Percentiles rank a stretch among this genome's conserved stretches.
Conservation (phyloP, 495 filamentous ascomycete genomes). For the Neohortaea acidophila region DNA sequence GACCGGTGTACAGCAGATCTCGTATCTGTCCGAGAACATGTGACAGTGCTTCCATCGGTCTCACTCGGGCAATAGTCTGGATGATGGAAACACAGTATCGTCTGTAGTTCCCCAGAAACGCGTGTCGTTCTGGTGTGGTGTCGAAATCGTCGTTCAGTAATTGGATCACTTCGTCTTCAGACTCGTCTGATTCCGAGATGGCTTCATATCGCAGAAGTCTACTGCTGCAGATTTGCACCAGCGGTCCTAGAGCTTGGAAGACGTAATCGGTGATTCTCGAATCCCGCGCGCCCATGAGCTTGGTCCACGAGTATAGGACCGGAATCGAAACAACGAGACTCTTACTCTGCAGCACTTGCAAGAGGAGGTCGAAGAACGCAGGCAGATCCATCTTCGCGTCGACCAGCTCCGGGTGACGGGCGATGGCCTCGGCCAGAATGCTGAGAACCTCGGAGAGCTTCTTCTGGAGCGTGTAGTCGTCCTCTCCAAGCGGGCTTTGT, state of each 20-base stretch:
- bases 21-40: constrained; percentile 72
- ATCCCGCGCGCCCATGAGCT: constrained; percentile 50
- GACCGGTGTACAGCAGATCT: constrained; percentile 45
- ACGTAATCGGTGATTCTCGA: constrained; percentile 51
- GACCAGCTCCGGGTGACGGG: constrained; percentile 47
- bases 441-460: constrained; percentile 88
- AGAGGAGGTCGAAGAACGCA: constrained; percentile 65
- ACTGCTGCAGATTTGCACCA: constrained; percentile 65
- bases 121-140: constrained; percentile 83
- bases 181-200: constrained; percentile 65
- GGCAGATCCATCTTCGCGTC: constrained; percentile 49
- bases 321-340: constrained; percentile 89
- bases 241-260: constrained; percentile 50
- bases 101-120: constrained; percentile 93
- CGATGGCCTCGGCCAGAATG: constrained; percentile 66
- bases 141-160: constrained; percentile 88
- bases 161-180: constrained; percentile 58
- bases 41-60: constrained; percentile 68
- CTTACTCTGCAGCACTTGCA: constrained; percentile 62
- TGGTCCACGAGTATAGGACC: constrained; percentile 76
- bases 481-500: constrained; percentile 39
- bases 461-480: constrained; percentile 77
- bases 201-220: constrained; percentile 70
- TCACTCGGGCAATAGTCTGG: constrained; percentile 63
- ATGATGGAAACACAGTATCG: constrained; percentile 76